These are phyloP conservation scores for Curvularia lunata DNA, from an alignment of 2,329 filamentous ascomycete genomes.

Conservation along the genomic window DNA sequence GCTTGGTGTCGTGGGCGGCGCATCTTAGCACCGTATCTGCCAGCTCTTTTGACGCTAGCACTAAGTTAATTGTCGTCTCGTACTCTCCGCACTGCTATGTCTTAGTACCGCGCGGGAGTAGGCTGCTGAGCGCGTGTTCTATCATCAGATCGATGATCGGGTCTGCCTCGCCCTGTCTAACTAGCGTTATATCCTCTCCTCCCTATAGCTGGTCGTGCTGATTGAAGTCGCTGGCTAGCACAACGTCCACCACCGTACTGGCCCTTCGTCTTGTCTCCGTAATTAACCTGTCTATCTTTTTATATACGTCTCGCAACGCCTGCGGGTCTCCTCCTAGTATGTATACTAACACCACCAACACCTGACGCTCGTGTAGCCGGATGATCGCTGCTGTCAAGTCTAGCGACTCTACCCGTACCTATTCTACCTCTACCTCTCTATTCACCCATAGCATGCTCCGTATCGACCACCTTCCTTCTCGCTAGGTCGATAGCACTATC, in stretches of 20 bases:
- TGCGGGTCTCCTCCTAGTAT: too few relatives aligned
- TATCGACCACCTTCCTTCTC: too few relatives aligned
- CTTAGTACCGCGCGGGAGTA: slow-evolving; percentile 10
- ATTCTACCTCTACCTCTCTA: too few relatives aligned
- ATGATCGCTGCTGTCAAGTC: slow-evolving; percentile 15
- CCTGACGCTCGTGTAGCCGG: slow-evolving; percentile 9
- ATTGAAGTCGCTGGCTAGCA: slow-evolving; percentile 22
- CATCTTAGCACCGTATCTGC: slow-evolving; percentile 14
- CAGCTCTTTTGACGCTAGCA: slow-evolving; percentile 15
- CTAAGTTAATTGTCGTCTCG: slow-evolving; percentile 18
- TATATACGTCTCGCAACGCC: slow-evolving; percentile 8
- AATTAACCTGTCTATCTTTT: slow-evolving; percentile 5
- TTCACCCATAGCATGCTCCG: too few relatives aligned
- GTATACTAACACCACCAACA: slow-evolving; percentile 14
- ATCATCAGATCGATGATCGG: slow-evolving; percentile 24
- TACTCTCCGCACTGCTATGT: not conserved
- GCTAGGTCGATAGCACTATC: too few relatives aligned
- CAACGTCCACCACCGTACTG: slow-evolving; percentile 16
- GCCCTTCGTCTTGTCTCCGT: slow-evolving; percentile 7
- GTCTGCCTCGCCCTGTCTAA: slow-evolving; percentile 17
- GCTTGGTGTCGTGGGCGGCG: slow-evolving; percentile 14
- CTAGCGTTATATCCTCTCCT: slow-evolving; percentile 12
- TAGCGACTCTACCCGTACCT: too few relatives aligned
- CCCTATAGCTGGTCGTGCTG: slow-evolving; percentile 20
- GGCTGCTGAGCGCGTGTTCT: slow-evolving; percentile 20